Base-by-base conservation (phyloP, 139 green algal species). In the Mesostigma viride region DNA sequence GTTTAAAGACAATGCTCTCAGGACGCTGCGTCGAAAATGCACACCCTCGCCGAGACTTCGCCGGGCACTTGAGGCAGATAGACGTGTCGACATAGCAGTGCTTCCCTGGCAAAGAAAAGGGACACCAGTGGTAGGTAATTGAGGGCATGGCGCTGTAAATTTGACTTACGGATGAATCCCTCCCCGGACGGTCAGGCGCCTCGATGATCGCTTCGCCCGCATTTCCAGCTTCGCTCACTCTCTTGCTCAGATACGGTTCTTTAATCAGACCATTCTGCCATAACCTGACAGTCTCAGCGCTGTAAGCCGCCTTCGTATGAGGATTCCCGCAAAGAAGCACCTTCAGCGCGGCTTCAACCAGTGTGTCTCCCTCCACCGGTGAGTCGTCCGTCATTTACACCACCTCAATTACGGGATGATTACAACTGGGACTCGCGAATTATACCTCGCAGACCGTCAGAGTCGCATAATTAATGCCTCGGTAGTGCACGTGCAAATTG, bases 291-390 rank as follows among this genome's bases (percentile, higher is more conserved):
- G 67, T 56, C 6, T 58, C 5, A 26, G 34, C 56, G n/a, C 53
- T 31, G 32, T 66, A 57, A 2, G 32, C 53, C 32, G 56, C 67
- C 46, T 73, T 73, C 31, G 20, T 57, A 53, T 56, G 67, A 14
- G 67, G 67, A 28, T 66, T 36, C 53, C 35, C 67, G 31, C 56
- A 67, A 22, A 31, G 30, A 28, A 73, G 53, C 51, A 73, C 67
- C 40, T 67, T 67, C 27, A 64, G n/a, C 27, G 67, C 67, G 31
- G 60, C 60, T 32, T 28, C n/a, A 14, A 24, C n/a, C 60, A 66
- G 60, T 14, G 60, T 66, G 60, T 66, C 60, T 31, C 60, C 60
- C 31, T 31, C 31, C 31, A n/a, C 22, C 5, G 60, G 60, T n/a
- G n/a, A n/a, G n/a, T n/a, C n/a, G n/a, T n/a, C n/a, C n/a, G n/a